Evolutionary conservation across 2,329 filamentous ascomycete genomes (phyloP), one percentile per base, ranked within the genome.

Genomic region (Phialemonium atrogriseum): DNA sequence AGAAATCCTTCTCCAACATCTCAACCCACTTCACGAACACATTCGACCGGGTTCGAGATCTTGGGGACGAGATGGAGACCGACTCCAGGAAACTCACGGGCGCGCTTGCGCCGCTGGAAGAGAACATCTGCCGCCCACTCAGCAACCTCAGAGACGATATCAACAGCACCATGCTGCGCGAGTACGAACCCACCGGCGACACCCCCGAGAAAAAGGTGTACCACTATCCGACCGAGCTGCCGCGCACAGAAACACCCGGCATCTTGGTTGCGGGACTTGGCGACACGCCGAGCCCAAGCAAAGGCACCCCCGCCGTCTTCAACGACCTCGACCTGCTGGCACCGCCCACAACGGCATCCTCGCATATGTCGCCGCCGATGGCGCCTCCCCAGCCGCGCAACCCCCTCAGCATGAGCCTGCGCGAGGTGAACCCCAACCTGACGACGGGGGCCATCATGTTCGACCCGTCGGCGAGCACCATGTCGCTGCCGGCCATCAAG

Each of bases 141-240:
- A 60, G 67, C 16, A 69, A 77, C 27, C 73, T 98, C 16, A 77
- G 85, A 7, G 67, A 77, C 12, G 70, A 76, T n/a, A 74, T 94
- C 27, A 60, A 70, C 11, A 61, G 58, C 27, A 77, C 79, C 2
- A 57, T 66, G 5, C 66, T 96, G 32, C 70, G 77, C 32, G 87
- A 95, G 51, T 96, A 96, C 54, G 66, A 75, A 22, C 74, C 84
- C 0, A 96, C 91, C 0, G 89, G 91, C 31, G 70, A 81, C 27
- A 96, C 91, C 1, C 91, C 91, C 0, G 76, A 83, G 49, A 91
- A 88, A 59, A 64, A 69, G 18, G 68, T 77, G 32, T 98, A 96
- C 56, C 68, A 75, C n/a, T 94, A 85, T 49, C 84, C 86, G 0
- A 82, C 73, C 2, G 65, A 70, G 3, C 67, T 98, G 2, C 91